These are phyloP conservation scores for Iris macrosiphon DNA, from an alignment of 106 monocot genomes.

Conservation along the genomic window DNA sequence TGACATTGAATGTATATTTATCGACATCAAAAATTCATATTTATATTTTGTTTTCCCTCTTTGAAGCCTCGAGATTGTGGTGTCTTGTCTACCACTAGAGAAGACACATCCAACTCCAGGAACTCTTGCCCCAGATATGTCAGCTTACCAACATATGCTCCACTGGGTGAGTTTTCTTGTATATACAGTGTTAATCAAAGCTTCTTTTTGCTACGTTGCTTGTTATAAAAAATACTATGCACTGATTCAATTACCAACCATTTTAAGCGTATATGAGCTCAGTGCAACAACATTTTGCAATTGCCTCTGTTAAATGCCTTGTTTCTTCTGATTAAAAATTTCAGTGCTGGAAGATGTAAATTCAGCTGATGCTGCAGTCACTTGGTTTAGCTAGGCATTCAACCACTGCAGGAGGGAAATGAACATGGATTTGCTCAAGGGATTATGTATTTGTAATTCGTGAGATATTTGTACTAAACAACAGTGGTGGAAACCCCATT, in stretches of 20 bases:
- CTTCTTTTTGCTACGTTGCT: background rate
- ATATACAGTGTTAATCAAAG: background rate
- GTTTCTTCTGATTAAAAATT: background rate
- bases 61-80: conserved; percentile 62
- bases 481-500: too few species aligned
- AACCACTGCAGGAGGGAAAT: too few species aligned
- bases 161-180: conserved; percentile 26
- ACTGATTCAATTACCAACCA: too few species aligned
- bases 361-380: background rate
- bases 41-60: background rate
- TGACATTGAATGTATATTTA: too few species aligned
- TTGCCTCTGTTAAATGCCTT: too few species aligned
- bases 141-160: conserved; percentile 43
- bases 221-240: background rate
- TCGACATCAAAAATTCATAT: too few species aligned
- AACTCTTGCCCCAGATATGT: conserved; percentile 46
- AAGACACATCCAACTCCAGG: conserved; percentile 12
- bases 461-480: too few species aligned
- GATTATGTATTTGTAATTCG: too few species aligned
- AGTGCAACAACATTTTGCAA: too few species aligned
- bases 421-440: too few species aligned
- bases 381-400: conserved; percentile 8
- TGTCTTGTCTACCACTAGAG: background rate
- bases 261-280: too few species aligned
- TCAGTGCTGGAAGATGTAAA: background rate